phyloP scores from a whole-genome alignment of 2,329 filamentous ascomycete species.

The Exserohilum rostratum region DNA sequence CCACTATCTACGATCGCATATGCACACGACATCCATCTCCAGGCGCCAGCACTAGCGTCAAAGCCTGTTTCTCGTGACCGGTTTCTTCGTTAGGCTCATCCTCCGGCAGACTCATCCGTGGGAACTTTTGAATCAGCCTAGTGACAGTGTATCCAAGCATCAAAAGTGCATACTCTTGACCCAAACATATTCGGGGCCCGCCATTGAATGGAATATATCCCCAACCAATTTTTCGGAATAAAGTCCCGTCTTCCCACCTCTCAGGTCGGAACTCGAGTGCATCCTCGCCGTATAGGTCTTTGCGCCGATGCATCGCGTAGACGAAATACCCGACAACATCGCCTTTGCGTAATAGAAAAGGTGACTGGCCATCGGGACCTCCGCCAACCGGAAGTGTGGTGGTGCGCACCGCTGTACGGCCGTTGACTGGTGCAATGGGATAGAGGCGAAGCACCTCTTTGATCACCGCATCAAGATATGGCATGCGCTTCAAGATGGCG shows the following conservation, averaged over 20 bases:
- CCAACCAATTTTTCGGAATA: conserved; percentile 18
- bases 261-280: conserved; percentile 44
- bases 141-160: background rate
- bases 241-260: conserved; percentile 37
- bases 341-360: conserved; percentile 41
- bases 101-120: background rate
- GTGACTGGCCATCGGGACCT: conserved; percentile 34
- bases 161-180: conserved; percentile 3
- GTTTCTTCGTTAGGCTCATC: conserved; percentile 1
- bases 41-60: background rate
- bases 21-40: background rate
- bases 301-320: conserved; percentile 41
- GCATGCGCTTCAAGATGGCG: conserved; percentile 2
- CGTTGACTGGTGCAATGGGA: conserved; percentile 38
- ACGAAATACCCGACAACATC: conserved; percentile 29
- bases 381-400: conserved; percentile 40
- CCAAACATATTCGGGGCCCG: conserved; percentile 38
- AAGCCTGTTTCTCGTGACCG: background rate
- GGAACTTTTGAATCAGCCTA: background rate
- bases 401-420: conserved; percentile 28
- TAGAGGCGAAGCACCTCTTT: conserved; percentile 48
- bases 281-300: conserved; percentile 45
- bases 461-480: background rate
- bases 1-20: background rate
- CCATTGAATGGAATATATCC: conserved; percentile 41